Conservation (phyloP, 2,329 filamentous ascomycete species). For the Xylaria sp. region DNA sequence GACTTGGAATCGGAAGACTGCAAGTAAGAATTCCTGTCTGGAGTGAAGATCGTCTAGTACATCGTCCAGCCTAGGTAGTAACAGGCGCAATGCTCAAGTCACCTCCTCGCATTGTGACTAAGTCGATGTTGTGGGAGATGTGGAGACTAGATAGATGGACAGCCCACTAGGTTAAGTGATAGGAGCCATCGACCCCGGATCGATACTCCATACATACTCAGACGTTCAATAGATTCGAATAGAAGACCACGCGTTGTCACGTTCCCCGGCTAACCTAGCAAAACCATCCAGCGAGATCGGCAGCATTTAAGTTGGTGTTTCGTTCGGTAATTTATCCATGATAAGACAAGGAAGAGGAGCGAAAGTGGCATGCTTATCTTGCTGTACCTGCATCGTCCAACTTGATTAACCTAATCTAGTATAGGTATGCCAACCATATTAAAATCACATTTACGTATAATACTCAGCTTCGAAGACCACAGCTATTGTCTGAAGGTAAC, state of each 20-base stretch:
- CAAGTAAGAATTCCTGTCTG: neutral
- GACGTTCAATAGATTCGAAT: neutral
- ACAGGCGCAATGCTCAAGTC: neutral
- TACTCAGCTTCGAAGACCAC: too few relatives aligned
- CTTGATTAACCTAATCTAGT: neutral
- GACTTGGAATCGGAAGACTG: neutral
- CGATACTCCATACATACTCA: neutral
- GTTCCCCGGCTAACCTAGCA: neutral
- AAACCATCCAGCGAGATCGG: constrained; percentile 5
- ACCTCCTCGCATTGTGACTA: neutral
- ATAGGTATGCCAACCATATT: too few relatives aligned
- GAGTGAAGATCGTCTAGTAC: neutral
- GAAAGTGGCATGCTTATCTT: constrained; percentile 2
- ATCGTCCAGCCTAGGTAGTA: neutral
- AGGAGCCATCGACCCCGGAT: neutral
- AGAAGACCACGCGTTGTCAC: neutral
- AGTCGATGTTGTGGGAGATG: constrained; percentile 10
- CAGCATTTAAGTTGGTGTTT: neutral
- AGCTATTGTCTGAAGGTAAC: too few relatives aligned
- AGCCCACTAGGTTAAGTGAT: constrained; percentile 3
- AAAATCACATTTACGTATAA: too few relatives aligned
- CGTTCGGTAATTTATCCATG: neutral
- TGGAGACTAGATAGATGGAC: neutral
- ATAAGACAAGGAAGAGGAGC: neutral
- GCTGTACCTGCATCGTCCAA: constrained; percentile 24